These are phyloP conservation scores for Aspergillus nomiae DNA, from an alignment of 2,329 filamentous ascomycete species.

Conservation along the genomic window DNA sequence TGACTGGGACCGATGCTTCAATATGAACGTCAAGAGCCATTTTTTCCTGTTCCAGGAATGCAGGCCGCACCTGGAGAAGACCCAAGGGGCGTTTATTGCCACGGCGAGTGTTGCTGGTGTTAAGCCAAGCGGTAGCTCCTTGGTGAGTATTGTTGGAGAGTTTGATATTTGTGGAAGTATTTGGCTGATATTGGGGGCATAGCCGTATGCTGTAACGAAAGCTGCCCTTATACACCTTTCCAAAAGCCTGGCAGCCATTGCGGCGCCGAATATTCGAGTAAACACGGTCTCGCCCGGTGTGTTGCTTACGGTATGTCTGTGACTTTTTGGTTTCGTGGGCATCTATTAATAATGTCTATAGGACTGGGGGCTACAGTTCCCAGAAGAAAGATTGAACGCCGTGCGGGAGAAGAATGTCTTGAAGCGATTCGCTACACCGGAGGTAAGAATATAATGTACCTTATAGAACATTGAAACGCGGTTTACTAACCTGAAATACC, in stretches of 20 bases:
- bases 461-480: neutral
- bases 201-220: neutral
- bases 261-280: neutral
- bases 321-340: neutral
- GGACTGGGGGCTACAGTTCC: neutral
- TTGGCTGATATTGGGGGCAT: neutral
- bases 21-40: conserved; percentile 65
- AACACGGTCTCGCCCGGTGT: neutral
- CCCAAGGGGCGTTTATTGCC: conserved; percentile 63
- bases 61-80: conserved; percentile 56
- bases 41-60: conserved; percentile 62
- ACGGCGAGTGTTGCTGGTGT: conserved; percentile 67
- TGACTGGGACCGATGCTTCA: conserved; percentile 62
- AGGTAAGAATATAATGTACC: neutral
- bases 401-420: neutral
- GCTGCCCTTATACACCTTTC: neutral
- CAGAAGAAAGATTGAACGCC: neutral
- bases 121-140: conserved; percentile 62
- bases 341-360: neutral
- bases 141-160: conserved; percentile 30
- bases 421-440: neutral
- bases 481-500: neutral
- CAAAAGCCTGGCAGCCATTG: neutral
- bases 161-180: neutral
- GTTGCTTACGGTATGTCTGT: neutral